These are phyloP conservation scores for Hymenoscyphus repandus DNA, from an alignment of 2,329 filamentous ascomycete genomes.

Conservation along the genomic window DNA sequence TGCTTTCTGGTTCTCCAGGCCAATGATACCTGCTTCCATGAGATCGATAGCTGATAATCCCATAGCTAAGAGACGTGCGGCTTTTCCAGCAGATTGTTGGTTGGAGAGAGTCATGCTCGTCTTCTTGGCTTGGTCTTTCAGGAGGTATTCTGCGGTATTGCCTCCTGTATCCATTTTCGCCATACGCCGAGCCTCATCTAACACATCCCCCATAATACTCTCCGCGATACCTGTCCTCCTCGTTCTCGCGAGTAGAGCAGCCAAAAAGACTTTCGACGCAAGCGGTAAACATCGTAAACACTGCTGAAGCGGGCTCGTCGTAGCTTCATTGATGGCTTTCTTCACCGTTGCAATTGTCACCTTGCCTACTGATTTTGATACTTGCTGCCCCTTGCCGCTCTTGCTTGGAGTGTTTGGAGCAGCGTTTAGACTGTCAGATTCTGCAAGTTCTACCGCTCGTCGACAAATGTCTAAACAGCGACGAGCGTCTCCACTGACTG, in stretches of 20 bases:
- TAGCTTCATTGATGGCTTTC: conserved; percentile 90
- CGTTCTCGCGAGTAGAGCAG: conserved; percentile 72
- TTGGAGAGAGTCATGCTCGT: conserved; percentile 22
- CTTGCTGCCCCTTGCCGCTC: conserved; percentile 31
- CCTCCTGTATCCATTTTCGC: conserved; percentile 54
- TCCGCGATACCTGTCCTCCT: conserved; percentile 81
- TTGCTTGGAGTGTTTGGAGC: conserved; percentile 59
- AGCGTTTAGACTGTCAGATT: conserved; percentile 53
- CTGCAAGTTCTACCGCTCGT: conserved; percentile 89
- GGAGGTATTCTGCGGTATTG: conserved; percentile 56
- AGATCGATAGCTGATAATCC: conserved; percentile 74
- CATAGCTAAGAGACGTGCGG: conserved; percentile 52
- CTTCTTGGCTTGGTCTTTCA: conserved; percentile 23
- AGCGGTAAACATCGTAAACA: conserved; percentile 79
- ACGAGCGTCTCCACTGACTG: conserved; percentile 89
- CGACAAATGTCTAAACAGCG: conserved; percentile 93
- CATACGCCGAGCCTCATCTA: conserved; percentile 77
- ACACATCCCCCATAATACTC: conserved; percentile 80
- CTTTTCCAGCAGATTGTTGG: conserved; percentile 12
- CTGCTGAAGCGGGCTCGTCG: conserved; percentile 85
- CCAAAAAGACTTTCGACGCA: conserved; percentile 77
- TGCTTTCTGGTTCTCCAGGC: conserved; percentile 72
- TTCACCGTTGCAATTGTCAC: conserved; percentile 94
- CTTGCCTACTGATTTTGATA: conserved; percentile 37
- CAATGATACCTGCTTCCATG: conserved; percentile 81